Percentiles rank a stretch among this genome's conserved stretches.
phyloP scores from a whole-genome alignment of 148 eudicot genomes.

The Cornus florida region DNA sequence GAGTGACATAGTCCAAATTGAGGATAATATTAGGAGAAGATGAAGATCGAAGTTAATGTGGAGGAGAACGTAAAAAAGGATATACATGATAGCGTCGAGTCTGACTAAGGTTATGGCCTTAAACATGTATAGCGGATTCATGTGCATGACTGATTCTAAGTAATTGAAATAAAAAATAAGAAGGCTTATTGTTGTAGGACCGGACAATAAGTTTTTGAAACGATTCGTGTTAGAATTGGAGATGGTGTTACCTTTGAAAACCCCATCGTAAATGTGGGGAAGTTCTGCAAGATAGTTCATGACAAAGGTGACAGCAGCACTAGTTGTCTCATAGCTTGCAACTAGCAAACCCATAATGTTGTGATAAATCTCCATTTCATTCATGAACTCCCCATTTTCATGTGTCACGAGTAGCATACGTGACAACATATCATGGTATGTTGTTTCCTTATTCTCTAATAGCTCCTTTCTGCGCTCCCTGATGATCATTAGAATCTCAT shows the following conservation, averaged over 20 bases:
- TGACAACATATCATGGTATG: constrained; percentile 14
- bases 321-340: constrained; percentile 40
- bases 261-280: constrained; percentile 35
- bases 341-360: constrained; percentile 31
- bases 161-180: no score
- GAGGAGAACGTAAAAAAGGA: no score
- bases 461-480: constrained; percentile 12
- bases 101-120: no score
- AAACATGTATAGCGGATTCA: no score
- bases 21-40: no score
- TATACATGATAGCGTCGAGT: no score
- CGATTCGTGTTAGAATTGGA: no score
- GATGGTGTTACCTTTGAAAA: constrained; percentile 25
- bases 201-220: no score
- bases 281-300: constrained; percentile 4
- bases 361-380: constrained; percentile 24
- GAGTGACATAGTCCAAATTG: no score
- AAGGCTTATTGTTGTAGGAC: no score
- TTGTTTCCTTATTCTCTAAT: not conserved
- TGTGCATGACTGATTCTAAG: no score
- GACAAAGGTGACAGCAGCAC: constrained; percentile 31
- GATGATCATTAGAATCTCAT: constrained; percentile 17
- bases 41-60: no score
- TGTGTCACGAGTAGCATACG: constrained; percentile 11
- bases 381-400: constrained; percentile 15